A percentile compares a stretch with the other conserved stretches of the same genome.
phyloP scores from a whole-genome alignment of 345 rosid species.

The Sisymbrium altissimum region DNA sequence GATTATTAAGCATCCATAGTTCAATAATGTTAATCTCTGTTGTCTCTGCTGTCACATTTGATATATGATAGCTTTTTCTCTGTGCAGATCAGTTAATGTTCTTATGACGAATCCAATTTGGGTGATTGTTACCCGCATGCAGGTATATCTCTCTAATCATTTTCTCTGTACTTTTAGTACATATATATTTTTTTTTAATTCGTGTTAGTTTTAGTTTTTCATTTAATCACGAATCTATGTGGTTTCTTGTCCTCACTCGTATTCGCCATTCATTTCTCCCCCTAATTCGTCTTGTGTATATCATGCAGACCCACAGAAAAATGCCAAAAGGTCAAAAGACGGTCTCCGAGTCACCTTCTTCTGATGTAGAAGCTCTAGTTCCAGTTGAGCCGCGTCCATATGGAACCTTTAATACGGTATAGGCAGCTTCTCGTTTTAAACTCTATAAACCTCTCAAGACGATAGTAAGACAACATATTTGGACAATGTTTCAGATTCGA shows the following conservation, averaged over 20 bases:
- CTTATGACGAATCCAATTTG: constrained; percentile 92
- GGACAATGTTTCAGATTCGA: constrained; percentile 55
- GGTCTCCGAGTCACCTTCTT: constrained; percentile 31
- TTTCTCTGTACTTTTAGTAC: not conserved
- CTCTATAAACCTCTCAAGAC: not conserved
- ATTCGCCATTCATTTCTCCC: not conserved
- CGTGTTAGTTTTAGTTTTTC: not conserved
- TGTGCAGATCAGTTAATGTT: constrained; percentile 80
- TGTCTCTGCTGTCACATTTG: not conserved
- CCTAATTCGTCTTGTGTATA: constrained; percentile 13
- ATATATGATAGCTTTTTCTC: constrained; percentile 19
- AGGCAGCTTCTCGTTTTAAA: constrained; percentile 8
- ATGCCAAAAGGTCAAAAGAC: constrained; percentile 36
- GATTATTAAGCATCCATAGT: not conserved
- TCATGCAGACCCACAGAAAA: constrained; percentile 82
- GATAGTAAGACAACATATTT: not conserved
- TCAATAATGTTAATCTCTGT: not conserved
- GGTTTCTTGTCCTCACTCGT: not conserved
- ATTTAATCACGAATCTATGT: not conserved
- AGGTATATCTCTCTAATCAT: constrained; percentile 48
- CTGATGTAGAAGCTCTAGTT: constrained; percentile 40
- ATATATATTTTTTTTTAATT: not conserved
- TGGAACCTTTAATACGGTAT: constrained; percentile 68
- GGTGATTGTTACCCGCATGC: constrained; percentile 98
- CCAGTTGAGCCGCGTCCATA: constrained; percentile 61